Evolutionary conservation across 2,329 filamentous ascomycete species (phyloP).

Genomic region (Alternaria burnsii): DNA sequence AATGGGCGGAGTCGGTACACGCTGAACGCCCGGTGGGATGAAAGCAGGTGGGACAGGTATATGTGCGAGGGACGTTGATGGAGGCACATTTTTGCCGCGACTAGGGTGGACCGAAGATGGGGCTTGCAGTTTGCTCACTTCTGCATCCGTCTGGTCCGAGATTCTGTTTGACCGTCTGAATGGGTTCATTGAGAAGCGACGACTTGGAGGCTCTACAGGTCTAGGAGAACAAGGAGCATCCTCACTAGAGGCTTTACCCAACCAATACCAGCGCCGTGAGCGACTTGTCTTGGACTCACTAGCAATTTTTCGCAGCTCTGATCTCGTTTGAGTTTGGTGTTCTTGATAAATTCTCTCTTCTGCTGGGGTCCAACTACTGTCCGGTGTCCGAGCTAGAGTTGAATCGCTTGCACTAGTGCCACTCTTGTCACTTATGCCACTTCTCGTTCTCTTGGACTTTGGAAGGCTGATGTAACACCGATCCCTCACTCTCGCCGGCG

Average conservation of each 20-base stretch:
- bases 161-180: slow-evolving; percentile 33
- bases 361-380: slow-evolving; percentile 7
- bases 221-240: slow-evolving; percentile 15
- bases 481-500: slow-evolving; percentile 19
- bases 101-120: not conserved
- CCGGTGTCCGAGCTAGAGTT: slow-evolving; percentile 18
- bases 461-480: slow-evolving; percentile 23
- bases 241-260: slow-evolving; percentile 24
- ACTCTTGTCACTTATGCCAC: slow-evolving; percentile 4
- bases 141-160: slow-evolving; percentile 10
- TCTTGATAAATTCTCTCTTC: slow-evolving; percentile 14
- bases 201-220: not conserved
- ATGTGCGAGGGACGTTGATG: slow-evolving; percentile 16
- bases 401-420: slow-evolving; percentile 23
- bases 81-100: not conserved
- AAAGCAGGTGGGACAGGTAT: slow-evolving; percentile 36
- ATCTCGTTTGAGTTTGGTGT: slow-evolving; percentile 16
- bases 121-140: slow-evolving; percentile 15
- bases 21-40: slow-evolving; percentile 36
- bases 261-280: slow-evolving; percentile 33
- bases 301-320: slow-evolving; percentile 27
- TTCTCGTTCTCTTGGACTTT: slow-evolving; percentile 17
- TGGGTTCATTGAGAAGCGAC: slow-evolving; percentile 24
- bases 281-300: slow-evolving; percentile 19
- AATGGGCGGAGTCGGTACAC: slow-evolving; percentile 39